phyloP scores from a whole-genome alignment of 805 yeast genomes.

The Wickerhamiella kazuoi region DNA sequence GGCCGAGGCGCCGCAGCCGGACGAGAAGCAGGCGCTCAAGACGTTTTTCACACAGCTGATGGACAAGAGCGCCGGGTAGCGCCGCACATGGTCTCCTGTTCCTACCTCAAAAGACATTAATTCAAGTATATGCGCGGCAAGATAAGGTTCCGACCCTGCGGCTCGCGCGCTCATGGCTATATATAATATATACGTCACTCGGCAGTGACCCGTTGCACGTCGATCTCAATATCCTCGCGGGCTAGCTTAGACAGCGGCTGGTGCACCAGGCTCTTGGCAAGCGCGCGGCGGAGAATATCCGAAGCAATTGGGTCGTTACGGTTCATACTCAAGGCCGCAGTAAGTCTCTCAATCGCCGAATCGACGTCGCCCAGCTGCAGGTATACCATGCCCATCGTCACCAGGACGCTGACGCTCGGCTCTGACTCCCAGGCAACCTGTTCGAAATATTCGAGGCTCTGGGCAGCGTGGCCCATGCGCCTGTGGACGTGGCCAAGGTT shows the following conservation, averaged over 20 bases:
- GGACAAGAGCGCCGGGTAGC: background rate
- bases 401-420: conserved; percentile 53
- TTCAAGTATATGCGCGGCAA: no score
- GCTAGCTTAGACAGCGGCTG: background rate
- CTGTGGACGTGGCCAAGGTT: conserved; percentile 14
- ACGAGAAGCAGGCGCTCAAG: background rate
- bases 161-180: no score
- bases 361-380: conserved; percentile 46
- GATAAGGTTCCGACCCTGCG: no score
- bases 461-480: conserved; percentile 36
- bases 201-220: background rate
- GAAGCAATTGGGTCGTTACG: conserved; percentile 74
- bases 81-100: no score
- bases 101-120: no score
- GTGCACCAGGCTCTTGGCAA: background rate
- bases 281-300: conserved; percentile 63
- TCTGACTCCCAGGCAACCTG: conserved; percentile 55
- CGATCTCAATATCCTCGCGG: background rate
- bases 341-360: conserved; percentile 60
- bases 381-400: conserved; percentile 73
- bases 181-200: background rate
- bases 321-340: conserved; percentile 59
- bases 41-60: background rate
- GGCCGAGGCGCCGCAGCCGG: background rate
- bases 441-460: conserved; percentile 58